Base-by-base conservation (phyloP, 2,329 filamentous ascomycete genomes). In the Westerdykella aurantiaca region DNA sequence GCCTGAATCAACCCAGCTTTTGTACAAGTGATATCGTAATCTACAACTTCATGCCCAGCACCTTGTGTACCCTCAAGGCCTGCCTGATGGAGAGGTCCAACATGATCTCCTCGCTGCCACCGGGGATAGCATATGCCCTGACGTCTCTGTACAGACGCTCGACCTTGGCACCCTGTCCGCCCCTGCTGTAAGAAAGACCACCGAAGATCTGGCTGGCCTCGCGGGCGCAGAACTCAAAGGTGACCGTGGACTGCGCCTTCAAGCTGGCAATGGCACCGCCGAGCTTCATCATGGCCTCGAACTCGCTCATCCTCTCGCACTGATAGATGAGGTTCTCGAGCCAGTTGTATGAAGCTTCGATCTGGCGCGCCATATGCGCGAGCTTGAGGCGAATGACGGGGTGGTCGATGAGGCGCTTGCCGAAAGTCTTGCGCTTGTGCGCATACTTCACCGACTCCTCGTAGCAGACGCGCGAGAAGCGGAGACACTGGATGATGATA, bases 141-240 rank as follows among this genome's bases (percentile, higher is more conserved):
- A 97, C 93, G 68, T 98, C 93, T 50, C 93, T 80, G 71, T 97
- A 97, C 58, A 98, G 72, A 47, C 93, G 75, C 80, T 98, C 93
- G 41, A 97, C 81, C 80, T 96, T 96, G 46, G 82, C 91, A 48
- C 93, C 93, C 74, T 97, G 93, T 13, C 93, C 93, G 44, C 93
- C 93, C 35, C 91, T 81, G 47, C 83, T 90, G 74, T 97, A 97
- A 58, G 84, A 89, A 53, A 97, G 73, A 21, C 93, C 93, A 48
- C 93, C 93, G 60, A 97, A 98, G 69, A 98, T 97, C 78, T 98
- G 93, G 64, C 83, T 88, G 13, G 93, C 93, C 73, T 98, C 93
- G 48, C 91, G 80, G 25, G 93, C 93, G 72, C 93, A 98, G 76
- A 94, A 97, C 74, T 98, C 93, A 60, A 97, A 98, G 0, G 90